Conservation (phyloP, 768 basidiomycete genomes). For the Daedalea quercina region DNA sequence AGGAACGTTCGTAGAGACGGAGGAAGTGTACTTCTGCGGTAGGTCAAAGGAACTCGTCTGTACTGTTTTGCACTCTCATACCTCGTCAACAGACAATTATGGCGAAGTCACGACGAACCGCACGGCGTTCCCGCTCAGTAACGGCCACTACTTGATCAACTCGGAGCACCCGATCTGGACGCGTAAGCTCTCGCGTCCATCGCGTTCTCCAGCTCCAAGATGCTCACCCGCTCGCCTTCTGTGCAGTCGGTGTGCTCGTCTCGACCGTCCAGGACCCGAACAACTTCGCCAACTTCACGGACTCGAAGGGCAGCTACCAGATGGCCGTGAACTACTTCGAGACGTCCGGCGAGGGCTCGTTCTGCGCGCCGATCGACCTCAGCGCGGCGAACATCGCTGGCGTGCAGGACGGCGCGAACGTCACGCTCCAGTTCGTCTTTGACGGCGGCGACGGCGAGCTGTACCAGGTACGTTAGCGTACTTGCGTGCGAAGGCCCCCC, state of each 20-base stretch:
- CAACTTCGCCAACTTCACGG: constrained; percentile 57
- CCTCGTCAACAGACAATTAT: constrained; percentile 54
- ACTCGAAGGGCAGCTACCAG: constrained; percentile 27
- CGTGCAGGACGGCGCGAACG: constrained; percentile 57
- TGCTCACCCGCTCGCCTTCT: background rate
- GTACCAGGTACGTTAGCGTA: constrained; percentile 48
- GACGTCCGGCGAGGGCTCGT: constrained; percentile 47
- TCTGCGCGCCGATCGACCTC: constrained; percentile 66
- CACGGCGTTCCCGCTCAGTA: constrained; percentile 60
- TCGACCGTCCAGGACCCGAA: constrained; percentile 53
- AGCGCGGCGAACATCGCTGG: constrained; percentile 39
- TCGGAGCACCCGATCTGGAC: constrained; percentile 62
- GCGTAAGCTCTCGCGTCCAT: constrained; percentile 28
- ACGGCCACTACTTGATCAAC: constrained; percentile 54
- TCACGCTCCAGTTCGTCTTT: constrained; percentile 65
- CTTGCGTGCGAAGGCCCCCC: background rate
- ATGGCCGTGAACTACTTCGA: constrained; percentile 42
- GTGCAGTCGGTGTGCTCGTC: constrained; percentile 48
- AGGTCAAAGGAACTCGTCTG: constrained; percentile 13
- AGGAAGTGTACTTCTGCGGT: constrained; percentile 68
- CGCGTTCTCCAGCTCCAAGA: background rate
- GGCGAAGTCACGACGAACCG: constrained; percentile 43
- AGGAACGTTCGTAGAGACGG: constrained; percentile 55
- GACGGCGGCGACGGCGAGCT: constrained; percentile 67
- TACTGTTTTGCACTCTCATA: background rate